These are phyloP conservation scores for Pharnaceum exiguum DNA, from an alignment of 148 eudicot genomes.

Conservation along the genomic window DNA sequence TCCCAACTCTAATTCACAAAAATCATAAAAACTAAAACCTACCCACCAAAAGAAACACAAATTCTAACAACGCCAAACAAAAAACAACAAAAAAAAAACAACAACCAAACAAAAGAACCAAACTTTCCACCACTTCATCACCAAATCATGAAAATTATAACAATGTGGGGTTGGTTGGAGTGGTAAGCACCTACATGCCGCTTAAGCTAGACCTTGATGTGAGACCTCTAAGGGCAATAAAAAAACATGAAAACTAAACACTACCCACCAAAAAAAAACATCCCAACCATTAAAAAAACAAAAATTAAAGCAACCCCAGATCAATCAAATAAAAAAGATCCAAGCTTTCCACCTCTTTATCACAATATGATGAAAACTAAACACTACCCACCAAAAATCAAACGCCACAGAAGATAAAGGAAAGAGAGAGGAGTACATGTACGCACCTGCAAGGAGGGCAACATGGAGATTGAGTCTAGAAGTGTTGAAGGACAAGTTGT, in stretches of 20 bases:
- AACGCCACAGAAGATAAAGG: not conserved
- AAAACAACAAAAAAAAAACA: not conserved
- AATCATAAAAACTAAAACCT: not conserved
- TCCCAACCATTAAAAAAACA: not conserved
- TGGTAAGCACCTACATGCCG: too few relatives aligned
- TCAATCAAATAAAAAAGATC: not conserved
- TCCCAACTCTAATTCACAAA: not conserved
- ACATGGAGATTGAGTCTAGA: slow-evolving; percentile 90
- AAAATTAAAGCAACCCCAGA: not conserved
- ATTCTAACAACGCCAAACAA: not conserved
- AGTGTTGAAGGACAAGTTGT: slow-evolving; percentile 82
- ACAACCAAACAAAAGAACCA: not conserved
- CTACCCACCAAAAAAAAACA: slow-evolving; percentile 8
- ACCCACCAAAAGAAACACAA: too few relatives aligned
- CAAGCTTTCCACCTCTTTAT: too few relatives aligned
- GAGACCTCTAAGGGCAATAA: too few relatives aligned
- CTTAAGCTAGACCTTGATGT: too few relatives aligned
- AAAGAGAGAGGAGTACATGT: not conserved
- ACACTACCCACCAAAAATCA: not conserved
- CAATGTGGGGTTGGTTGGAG: too few relatives aligned
- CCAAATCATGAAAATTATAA: not conserved
- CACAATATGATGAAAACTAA: not conserved
- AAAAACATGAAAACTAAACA: too few relatives aligned
- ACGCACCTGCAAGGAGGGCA: slow-evolving; percentile 74
- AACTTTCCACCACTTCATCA: not conserved